These are phyloP conservation scores for Tolypocladium tropicale DNA, from an alignment of 2,329 filamentous ascomycete species.

Conservation along the genomic window DNA sequence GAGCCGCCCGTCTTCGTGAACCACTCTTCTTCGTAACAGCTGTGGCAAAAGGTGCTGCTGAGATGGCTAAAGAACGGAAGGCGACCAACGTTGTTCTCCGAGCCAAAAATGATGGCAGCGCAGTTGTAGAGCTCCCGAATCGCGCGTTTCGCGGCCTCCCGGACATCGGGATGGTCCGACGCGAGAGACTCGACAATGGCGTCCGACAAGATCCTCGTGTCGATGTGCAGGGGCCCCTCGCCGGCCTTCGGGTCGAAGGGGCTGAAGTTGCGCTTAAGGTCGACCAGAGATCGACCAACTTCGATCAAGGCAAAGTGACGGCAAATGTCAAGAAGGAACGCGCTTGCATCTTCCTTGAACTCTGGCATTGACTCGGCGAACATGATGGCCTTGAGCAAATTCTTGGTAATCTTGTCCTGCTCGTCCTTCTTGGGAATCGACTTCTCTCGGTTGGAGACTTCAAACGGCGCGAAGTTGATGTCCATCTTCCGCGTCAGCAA, in stretches of 20 bases:
- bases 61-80: slow-evolving; percentile 80
- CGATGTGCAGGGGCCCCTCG: slow-evolving; percentile 78
- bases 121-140: slow-evolving; percentile 71
- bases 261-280: slow-evolving; percentile 64
- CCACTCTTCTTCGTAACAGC: slow-evolving; percentile 97
- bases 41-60: slow-evolving; percentile 78
- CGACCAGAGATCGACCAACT: slow-evolving; percentile 72
- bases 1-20: slow-evolving; percentile 93
- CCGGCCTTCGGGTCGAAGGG: slow-evolving; percentile 78
- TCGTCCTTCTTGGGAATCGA: slow-evolving; percentile 80
- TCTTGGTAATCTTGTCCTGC: slow-evolving; percentile 74
- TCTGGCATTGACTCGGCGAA: slow-evolving; percentile 75
- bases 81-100: slow-evolving; percentile 57
- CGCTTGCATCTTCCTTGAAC: slow-evolving; percentile 63
- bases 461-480: slow-evolving; percentile 59
- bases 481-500: slow-evolving; percentile 63
- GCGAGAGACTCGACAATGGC: slow-evolving; percentile 84
- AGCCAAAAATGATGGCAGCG: slow-evolving; percentile 69
- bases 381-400: slow-evolving; percentile 80
- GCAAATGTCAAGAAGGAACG: slow-evolving; percentile 71
- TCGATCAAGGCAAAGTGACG: slow-evolving; percentile 88
- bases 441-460: slow-evolving; percentile 65
- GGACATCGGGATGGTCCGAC: slow-evolving; percentile 70
- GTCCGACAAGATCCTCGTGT: slow-evolving; percentile 78
- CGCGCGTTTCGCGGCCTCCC: slow-evolving; percentile 71